Percentiles rank a stretch among this genome's conserved stretches.
phyloP scores from a whole-genome alignment of 169 alveolate species.

The Eimeria sp. region DNA sequence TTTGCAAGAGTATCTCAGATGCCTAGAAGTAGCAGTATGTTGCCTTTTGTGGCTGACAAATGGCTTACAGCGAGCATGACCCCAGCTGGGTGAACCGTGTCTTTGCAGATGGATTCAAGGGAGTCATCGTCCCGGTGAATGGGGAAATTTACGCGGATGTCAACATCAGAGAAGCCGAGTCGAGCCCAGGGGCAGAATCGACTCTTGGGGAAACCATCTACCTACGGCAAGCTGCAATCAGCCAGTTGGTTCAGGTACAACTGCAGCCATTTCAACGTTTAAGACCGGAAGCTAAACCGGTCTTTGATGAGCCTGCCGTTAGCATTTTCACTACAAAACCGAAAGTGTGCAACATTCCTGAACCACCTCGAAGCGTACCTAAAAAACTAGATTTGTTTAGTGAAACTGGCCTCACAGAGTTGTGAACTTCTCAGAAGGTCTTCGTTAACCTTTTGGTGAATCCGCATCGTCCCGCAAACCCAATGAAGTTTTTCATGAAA shows the following conservation, averaged over 20 bases:
- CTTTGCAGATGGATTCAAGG: slow-evolving; percentile 19
- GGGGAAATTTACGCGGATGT: slow-evolving; percentile 28
- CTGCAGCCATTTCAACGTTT: neutral
- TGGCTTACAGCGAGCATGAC: neutral
- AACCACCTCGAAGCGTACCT: neutral
- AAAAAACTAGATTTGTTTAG: neutral
- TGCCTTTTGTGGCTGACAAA: neutral
- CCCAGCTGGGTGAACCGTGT: neutral
- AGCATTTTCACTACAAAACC: neutral
- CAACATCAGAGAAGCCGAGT: neutral
- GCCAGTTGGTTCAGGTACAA: slow-evolving; percentile 60
- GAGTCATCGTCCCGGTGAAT: slow-evolving; percentile 15
- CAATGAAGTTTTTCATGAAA: slow-evolving; percentile 63
- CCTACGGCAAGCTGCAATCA: slow-evolving; percentile 19
- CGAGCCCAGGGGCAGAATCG: neutral
- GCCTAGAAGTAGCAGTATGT: neutral
- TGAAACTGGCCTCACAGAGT: neutral
- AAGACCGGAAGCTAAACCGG: neutral
- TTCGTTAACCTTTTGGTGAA: slow-evolving; percentile 34
- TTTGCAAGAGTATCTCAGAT: neutral
- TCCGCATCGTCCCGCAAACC: slow-evolving; percentile 70
- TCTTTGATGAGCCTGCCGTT: neutral
- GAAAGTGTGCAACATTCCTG: neutral
- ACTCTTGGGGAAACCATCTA: neutral
- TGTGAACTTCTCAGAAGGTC: slow-evolving; percentile 20